phyloP scores from a whole-genome alignment of 352 stramenopile species.

The Phytophthora tentaculata region DNA sequence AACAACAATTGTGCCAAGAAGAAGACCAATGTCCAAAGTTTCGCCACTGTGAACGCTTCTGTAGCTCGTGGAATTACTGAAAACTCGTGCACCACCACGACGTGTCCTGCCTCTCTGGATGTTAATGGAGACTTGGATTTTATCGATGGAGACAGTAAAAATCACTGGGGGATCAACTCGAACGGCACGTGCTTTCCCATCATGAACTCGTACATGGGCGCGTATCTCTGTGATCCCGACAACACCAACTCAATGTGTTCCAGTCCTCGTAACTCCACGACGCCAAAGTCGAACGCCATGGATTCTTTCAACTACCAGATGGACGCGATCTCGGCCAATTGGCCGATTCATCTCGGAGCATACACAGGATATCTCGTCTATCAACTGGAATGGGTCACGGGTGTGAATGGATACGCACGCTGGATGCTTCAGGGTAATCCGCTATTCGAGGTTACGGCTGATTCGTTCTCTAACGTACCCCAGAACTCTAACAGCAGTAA shows the following conservation, averaged over 20 bases:
- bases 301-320: constrained; percentile 55
- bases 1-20: constrained; percentile 62
- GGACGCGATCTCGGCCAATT: constrained; percentile 73
- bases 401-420: constrained; percentile 45
- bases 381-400: constrained; percentile 53
- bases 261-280: constrained; percentile 50
- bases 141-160: constrained; percentile 49
- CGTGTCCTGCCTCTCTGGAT: constrained; percentile 58
- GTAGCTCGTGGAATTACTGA: constrained; percentile 46
- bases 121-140: constrained; percentile 50
- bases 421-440: constrained; percentile 78
- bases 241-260: constrained; percentile 41
- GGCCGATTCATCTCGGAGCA: constrained; percentile 69
- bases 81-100: constrained; percentile 49
- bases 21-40: constrained; percentile 43
- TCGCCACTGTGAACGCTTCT: constrained; percentile 46
- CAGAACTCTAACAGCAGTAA: constrained; percentile 49
- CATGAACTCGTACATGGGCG: constrained; percentile 62
- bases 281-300: constrained; percentile 55
- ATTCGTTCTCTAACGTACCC: constrained; percentile 50
- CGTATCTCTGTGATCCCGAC: constrained; percentile 60
- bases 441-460: constrained; percentile 79
- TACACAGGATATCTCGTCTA: constrained; percentile 74
- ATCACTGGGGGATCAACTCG: constrained; percentile 61
- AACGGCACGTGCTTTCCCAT: constrained; percentile 60